Evolutionary conservation across 805 yeast genomes (phyloP), one percentile per base, ranked within the genome.

Genomic region (Pachysolen tannophilus): DNA sequence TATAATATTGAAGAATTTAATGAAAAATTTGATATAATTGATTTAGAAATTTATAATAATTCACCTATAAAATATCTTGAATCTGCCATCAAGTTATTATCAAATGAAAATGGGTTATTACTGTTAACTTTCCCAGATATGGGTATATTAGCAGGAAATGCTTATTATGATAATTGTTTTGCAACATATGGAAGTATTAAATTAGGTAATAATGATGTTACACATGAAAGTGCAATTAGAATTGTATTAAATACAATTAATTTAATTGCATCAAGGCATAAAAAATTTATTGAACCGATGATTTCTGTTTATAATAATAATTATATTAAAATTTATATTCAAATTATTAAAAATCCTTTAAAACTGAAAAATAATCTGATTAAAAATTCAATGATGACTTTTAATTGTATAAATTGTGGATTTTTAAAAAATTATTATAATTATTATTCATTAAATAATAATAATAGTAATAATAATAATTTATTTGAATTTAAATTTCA

Each of bases 81-180:
- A n/a, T n/a, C n/a, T n/a, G n/a, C n/a, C n/a, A n/a, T n/a, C n/a
- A n/a, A n/a, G n/a, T n/a, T n/a, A n/a, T n/a, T n/a, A n/a, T n/a
- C n/a, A n/a, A 72, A 71, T 30, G 85, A 86, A 44, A 87, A 78
- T 35, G 98, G 97, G 1, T 49, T 92, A 27, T 58, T 92, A 43
- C 62, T 92, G 32, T 88, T 92, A 2, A 92, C 98, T 0, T 90
- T 98, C 55, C 92, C 98, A 1, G 99, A 92, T 60, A 69, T 94
- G n/a, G 95, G 95, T 0, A 95, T 92, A 1, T 65, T 92, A 34
- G 97, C 97, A 1, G 98, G 98, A 13, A 80, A 81, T 43, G 94
- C 94, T 8, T 90, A 90, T 55, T 97, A 97, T 1, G 98, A 92
- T 48, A 92, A 92, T 57, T 90, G 97, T 58, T 90, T 77, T 61